Base-by-base conservation (phyloP, 192 early-diverging fungal species). In the Backusella liffmaniae region DNA sequence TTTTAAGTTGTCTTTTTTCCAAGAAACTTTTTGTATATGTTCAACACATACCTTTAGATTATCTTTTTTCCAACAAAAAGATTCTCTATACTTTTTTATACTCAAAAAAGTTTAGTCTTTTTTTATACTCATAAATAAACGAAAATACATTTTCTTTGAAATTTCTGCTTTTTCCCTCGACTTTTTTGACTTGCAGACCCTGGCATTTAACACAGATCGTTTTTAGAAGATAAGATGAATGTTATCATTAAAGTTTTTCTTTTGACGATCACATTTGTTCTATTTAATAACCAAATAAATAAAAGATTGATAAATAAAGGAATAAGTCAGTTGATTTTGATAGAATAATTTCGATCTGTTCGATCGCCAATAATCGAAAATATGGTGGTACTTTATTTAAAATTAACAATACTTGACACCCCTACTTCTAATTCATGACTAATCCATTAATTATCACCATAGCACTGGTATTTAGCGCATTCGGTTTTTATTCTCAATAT, bases 61-160 rank as follows among this genome's bases (percentile, higher is more conserved):
- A 59, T 59, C 53, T 23, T 62, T 62, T 62, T 62, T 62, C 56
- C 56, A 62, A 62, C 56, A 62, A 62, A 62, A 62, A 29, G 56
- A 30, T 62, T 62, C 56, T 62, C 56, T 62, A 62, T 62, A 29
- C 56, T 62, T 62, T 62, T 62, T 62, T 62, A 62, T 62, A 62
- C 56, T 62, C 56, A 62, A 62, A 62, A 62, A 59, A 59, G 53
- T 59, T 62, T 62, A 62, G 56, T 62, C 56, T 62, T 62, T 59
- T 49, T 62, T 62, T 62, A 62, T 62, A 62, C 56, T 29, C 56
- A 62, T 62, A 62, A 62, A 29, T 29, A 62, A 62, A 49, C 18
- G n/a, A 29, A 59, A 62, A 56, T 56, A 23, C 23, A 23, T 21
- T 9, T 56, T 6, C 30, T 32, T 23, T 56, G 8, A 56, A 56